Percentiles rank a stretch among this genome's conserved stretches.
phyloP scores from a whole-genome alignment of 345 rosid species.

The Linum lewisii region DNA sequence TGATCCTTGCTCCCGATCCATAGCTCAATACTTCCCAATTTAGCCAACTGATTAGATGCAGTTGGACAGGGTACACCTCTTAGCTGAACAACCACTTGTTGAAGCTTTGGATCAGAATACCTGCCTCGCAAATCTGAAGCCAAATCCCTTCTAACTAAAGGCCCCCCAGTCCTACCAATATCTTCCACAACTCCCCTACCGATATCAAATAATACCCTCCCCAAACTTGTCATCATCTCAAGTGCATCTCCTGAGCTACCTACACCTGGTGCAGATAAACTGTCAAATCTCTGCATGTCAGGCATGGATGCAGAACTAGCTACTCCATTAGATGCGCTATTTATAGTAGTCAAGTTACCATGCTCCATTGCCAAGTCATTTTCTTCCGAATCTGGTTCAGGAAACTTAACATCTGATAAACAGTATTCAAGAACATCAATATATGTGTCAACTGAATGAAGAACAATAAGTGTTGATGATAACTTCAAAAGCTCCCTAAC shows the following conservation, averaged over 20 bases:
- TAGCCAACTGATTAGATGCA: slow-evolving; percentile 56
- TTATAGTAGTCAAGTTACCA: slow-evolving; percentile 12
- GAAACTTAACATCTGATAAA: slow-evolving; percentile 68
- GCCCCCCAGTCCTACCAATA: slow-evolving; percentile 65
- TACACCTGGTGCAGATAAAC: slow-evolving; percentile 32
- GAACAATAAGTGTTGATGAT: slow-evolving; percentile 58
- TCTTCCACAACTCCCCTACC: slow-evolving; percentile 89
- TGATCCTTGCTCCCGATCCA: slow-evolving; percentile 87
- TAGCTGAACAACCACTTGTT: slow-evolving; percentile 46
- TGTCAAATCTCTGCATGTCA: slow-evolving; percentile 19
- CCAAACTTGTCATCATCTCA: slow-evolving; percentile 87
- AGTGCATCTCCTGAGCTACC: slow-evolving; percentile 84
- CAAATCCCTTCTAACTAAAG: slow-evolving; percentile 26
- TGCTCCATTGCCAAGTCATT: slow-evolving; percentile 21
- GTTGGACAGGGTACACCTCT: slow-evolving; percentile 84
- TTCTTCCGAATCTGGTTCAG: slow-evolving; percentile 24
- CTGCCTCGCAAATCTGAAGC: slow-evolving; percentile 22
- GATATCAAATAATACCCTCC: slow-evolving; percentile 84
- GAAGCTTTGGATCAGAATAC: slow-evolving; percentile 39
- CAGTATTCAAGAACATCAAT: slow-evolving; percentile 88
- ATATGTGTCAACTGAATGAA: slow-evolving; percentile 75
- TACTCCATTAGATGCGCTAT: slow-evolving; percentile 23
- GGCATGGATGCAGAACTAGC: slow-evolving; percentile 28
- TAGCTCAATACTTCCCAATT: slow-evolving; percentile 59
- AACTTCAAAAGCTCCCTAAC: slow-evolving; percentile 70